phyloP scores from a whole-genome alignment of 306 rosid genomes.

The Cucurbita ficifolia region DNA sequence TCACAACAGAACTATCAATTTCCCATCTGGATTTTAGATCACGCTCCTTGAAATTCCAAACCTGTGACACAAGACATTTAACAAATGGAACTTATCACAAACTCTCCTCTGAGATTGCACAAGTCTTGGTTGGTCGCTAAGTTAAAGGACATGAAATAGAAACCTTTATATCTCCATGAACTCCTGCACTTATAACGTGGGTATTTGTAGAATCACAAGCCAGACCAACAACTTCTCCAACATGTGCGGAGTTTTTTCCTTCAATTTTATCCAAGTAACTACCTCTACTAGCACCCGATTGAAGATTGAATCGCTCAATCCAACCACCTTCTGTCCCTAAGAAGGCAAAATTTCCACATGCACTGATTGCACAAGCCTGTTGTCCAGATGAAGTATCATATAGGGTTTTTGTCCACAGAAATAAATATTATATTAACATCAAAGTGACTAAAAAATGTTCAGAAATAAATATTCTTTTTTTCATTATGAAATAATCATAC shows the following conservation, averaged over 20 bases:
- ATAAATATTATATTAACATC: neutral
- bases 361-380: slow-evolving; percentile 86
- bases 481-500: neutral
- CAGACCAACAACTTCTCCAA: slow-evolving; percentile 83
- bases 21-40: slow-evolving; percentile 64
- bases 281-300: slow-evolving; percentile 83
- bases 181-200: slow-evolving; percentile 79
- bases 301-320: slow-evolving; percentile 91
- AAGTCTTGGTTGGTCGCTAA: neutral
- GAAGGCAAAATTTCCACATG: slow-evolving; percentile 88
- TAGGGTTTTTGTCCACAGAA: neutral
- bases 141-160: neutral
- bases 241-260: slow-evolving; percentile 54
- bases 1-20: slow-evolving; percentile 49
- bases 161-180: slow-evolving; percentile 86
- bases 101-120: neutral
- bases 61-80: slow-evolving; percentile 27
- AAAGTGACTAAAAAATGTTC: neutral
- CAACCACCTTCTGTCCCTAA: slow-evolving; percentile 96
- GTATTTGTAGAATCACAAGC: slow-evolving; percentile 93
- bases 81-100: slow-evolving; percentile 7
- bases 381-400: slow-evolving; percentile 12
- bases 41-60: slow-evolving; percentile 79
- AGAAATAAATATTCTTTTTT: neutral
- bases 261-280: slow-evolving; percentile 48